These are phyloP conservation scores for Ogataea nitratoaversa DNA, from an alignment of 805 yeast genomes.

Conservation along the genomic window DNA sequence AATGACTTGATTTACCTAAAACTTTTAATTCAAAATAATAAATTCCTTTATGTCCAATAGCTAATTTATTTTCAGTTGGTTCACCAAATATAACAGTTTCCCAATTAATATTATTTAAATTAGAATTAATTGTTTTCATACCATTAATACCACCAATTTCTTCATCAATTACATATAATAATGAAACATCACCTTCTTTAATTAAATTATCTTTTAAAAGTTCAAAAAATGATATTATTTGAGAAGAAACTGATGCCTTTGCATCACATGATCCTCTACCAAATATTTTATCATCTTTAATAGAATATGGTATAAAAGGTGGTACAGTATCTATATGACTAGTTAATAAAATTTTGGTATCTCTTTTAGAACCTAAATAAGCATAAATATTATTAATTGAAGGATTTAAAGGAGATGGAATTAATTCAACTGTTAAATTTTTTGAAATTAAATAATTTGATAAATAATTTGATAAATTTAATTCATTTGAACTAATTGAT, in stretches of 20 bases:
- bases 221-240: slow-evolving; percentile 50
- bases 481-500: slow-evolving; percentile 34
- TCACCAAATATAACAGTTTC: slow-evolving; percentile 66
- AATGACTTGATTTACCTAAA: slow-evolving; percentile 59
- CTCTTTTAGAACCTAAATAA: slow-evolving; percentile 40
- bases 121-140: slow-evolving; percentile 43
- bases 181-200: slow-evolving; percentile 50
- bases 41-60: slow-evolving; percentile 67
- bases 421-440: slow-evolving; percentile 53
- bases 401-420: slow-evolving; percentile 26
- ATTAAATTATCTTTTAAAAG: slow-evolving; percentile 36
- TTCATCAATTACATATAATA: slow-evolving; percentile 68
- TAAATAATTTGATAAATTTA: slow-evolving; percentile 36
- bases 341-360: slow-evolving; percentile 49
- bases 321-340: slow-evolving; percentile 75
- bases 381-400: slow-evolving; percentile 55
- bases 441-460: slow-evolving; percentile 32
- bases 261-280: slow-evolving; percentile 73
- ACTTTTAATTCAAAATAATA: slow-evolving; percentile 39
- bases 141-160: slow-evolving; percentile 67
- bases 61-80: slow-evolving; percentile 67
- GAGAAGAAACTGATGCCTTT: slow-evolving; percentile 66
- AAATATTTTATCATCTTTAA: slow-evolving; percentile 45
- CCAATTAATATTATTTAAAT: slow-evolving; percentile 44
- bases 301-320: slow-evolving; percentile 50